Evolutionary conservation across 2,329 filamentous ascomycete genomes (phyloP), one percentile per base, ranked within the genome.

Genomic region (Tolypocladium ophioglossoides): DNA sequence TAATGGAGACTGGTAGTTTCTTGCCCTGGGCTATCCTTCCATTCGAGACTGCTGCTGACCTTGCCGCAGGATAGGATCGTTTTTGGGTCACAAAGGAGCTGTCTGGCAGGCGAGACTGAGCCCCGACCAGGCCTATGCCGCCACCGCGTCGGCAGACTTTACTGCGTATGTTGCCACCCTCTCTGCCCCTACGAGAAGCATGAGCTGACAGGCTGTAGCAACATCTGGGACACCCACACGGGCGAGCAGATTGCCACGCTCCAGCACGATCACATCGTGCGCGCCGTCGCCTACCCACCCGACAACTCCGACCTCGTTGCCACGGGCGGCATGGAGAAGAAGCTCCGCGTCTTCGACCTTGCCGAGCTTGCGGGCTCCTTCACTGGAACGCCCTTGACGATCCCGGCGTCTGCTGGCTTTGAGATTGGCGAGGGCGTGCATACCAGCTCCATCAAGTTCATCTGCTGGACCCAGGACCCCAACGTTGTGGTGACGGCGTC

Each of bases 1-100:
- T 57, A 99, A 92, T 50, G 94, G 94, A 56, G 91, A 96, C 71
- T 96, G 91, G 88, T 88, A 75, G 56, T 77, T 61, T 50, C 14
- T 3, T 20, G 44, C n/a, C 12, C 34, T 22, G 2, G 20, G 12
- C 27, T 16, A 50, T 35, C 50, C 16, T 16, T 12, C 20, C 27
- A n/a, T 16, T 14, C 34, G 27, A 10, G 39, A n/a, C 22, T n/a
- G 44, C 40, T 32, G 24, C 56, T 62, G 52, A 60, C 63, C 49
- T 58, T 57, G 35, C 22, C 7, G 88, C 68, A 95, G 90, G 89
- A 97, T 97, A 63, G 94, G 94, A 50, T 97, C 94, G 39, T 97
- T 97, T 68, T 86, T 99, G 64, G 94, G 94, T 41, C 94, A 99
- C 76, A 97, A 99, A 74, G 94, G 94, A 58, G 94, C 94, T 39